A percentile compares a stretch with the other conserved stretches of the same genome.
These are phyloP conservation scores for Colletotrichum agaves DNA, from an alignment of 2,329 filamentous ascomycete species.

Conservation along the genomic window DNA sequence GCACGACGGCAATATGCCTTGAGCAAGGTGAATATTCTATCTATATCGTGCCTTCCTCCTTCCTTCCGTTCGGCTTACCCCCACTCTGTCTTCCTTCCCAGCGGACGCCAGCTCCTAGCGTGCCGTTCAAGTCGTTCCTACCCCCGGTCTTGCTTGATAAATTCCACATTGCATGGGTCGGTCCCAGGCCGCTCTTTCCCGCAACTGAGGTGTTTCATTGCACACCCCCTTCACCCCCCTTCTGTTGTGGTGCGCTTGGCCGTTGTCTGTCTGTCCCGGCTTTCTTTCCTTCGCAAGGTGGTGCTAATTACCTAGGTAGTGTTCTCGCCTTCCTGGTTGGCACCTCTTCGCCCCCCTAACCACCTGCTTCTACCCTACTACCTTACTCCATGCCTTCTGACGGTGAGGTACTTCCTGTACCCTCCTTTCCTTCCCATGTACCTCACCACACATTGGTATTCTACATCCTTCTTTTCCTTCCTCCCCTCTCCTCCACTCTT, in stretches of 20 bases:
- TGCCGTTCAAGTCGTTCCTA: slow-evolving; percentile 14
- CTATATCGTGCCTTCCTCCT: not conserved
- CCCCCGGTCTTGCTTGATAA: slow-evolving; percentile 17
- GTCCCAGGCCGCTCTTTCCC: slow-evolving; percentile 43
- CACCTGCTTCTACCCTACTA: not conserved
- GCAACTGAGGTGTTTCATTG: slow-evolving; percentile 8
- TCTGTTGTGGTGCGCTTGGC: slow-evolving; percentile 9
- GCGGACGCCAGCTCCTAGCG: slow-evolving; percentile 20
- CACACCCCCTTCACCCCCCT: slow-evolving; percentile 2
- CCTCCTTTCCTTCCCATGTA: not conserved
- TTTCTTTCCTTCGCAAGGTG: not conserved
- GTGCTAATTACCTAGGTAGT: no score
- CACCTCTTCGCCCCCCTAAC: slow-evolving; percentile 7
- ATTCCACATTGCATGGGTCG: slow-evolving; percentile 26
- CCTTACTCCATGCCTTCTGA: not conserved
- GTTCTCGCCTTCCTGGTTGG: slow-evolving; percentile 21
- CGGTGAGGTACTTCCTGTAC: not conserved
- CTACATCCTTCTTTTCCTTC: not conserved
- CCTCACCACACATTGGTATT: slow-evolving; percentile 23
- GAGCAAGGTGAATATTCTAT: no score
- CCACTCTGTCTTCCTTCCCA: slow-evolving; percentile 16
- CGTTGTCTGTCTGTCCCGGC: slow-evolving; percentile 8
- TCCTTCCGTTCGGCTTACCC: slow-evolving; percentile 28
- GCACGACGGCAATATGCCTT: no score
- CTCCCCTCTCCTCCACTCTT: slow-evolving; percentile 20